These are phyloP conservation scores for Solanum hybrid DNA, from an alignment of 305 asterid species.

Conservation along the genomic window DNA sequence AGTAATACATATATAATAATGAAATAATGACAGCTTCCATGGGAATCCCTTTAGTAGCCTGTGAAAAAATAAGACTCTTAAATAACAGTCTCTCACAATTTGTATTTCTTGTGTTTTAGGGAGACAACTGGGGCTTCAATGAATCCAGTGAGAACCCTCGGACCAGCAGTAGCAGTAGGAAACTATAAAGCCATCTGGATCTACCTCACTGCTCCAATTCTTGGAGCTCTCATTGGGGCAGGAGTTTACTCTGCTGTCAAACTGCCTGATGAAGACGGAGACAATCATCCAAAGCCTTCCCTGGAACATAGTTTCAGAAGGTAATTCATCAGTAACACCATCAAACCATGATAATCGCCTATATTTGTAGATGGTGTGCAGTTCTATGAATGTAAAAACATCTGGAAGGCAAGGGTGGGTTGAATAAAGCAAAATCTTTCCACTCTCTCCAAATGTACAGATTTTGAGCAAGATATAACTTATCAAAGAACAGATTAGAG, in stretches of 20 bases:
- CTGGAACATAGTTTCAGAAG: constrained; percentile 34
- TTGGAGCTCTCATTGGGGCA: constrained; percentile 72
- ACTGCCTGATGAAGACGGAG: constrained; percentile 38
- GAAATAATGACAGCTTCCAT: not conserved
- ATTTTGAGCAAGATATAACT: not conserved
- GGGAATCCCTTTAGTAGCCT: not conserved
- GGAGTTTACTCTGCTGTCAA: constrained; percentile 61
- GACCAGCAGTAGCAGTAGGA: constrained; percentile 72
- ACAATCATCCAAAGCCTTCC: constrained; percentile 18
- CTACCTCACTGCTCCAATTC: constrained; percentile 66
- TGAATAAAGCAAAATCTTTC: not conserved
- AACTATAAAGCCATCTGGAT: constrained; percentile 70
- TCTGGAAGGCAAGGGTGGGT: not conserved
- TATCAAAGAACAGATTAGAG: not conserved
- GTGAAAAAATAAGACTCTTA: not conserved
- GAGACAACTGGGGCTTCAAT: constrained; percentile 68
- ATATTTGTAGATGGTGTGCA: not conserved
- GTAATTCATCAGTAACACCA: constrained; percentile 10
- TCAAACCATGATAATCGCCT: not conserved
- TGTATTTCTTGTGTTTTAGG: constrained; percentile 24
- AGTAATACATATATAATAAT: not conserved
- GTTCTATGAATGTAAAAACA: not conserved
- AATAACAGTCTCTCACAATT: not conserved
- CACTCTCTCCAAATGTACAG: not conserved
- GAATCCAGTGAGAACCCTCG: constrained; percentile 80